Conservation (phyloP, 2,329 filamentous ascomycete genomes). For the Trichoderma atroviride region DNA sequence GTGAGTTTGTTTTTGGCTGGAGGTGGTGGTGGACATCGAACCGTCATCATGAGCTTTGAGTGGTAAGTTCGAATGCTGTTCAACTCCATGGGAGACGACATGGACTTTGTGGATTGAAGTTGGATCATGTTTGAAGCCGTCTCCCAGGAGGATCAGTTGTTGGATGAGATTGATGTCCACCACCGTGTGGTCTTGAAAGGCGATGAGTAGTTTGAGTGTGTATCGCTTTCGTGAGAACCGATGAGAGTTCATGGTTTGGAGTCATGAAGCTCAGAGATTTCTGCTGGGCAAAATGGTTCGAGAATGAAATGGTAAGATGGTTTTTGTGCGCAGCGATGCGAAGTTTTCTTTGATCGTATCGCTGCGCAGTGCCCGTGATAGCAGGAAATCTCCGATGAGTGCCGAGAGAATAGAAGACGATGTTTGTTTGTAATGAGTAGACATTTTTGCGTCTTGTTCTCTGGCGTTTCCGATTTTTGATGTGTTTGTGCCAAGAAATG, state of each 20-base stretch:
- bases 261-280: constrained; percentile 5
- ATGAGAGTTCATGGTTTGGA: not conserved
- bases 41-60: not conserved
- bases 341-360: not conserved
- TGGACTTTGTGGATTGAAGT: not conserved
- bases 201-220: not conserved
- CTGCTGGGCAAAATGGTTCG: constrained; percentile 2
- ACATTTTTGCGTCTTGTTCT: not conserved
- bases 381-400: not conserved
- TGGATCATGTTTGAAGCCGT: not conserved
- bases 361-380: not conserved
- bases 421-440: not conserved
- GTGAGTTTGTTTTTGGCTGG: not conserved
- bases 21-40: constrained; percentile 4
- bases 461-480: not conserved
- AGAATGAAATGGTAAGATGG: not conserved
- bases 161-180: not conserved
- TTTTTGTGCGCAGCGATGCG: not conserved
- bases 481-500: constrained; percentile 12
- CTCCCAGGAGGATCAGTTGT: not conserved
- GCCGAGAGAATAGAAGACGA: not conserved
- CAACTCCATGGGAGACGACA: not conserved
- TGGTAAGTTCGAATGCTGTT: not conserved
- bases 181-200: constrained; percentile 1
- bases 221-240: not conserved